phyloP scores from a whole-genome alignment of 225 moss, liverwort and hornwort species.

The Straminergon stramineum region DNA sequence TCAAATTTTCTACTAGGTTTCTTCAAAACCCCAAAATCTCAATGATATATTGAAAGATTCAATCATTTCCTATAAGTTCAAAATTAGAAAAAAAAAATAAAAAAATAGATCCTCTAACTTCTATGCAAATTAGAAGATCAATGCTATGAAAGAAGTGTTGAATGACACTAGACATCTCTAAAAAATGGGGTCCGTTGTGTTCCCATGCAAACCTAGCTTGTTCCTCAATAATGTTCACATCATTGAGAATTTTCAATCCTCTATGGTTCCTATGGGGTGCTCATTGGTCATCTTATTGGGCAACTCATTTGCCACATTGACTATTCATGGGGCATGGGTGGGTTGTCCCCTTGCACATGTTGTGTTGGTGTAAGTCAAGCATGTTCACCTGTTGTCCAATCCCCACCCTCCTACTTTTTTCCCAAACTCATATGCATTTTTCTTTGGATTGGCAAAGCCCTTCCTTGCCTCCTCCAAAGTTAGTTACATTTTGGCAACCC shows the following conservation, averaged over 20 bases:
- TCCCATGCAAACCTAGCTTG: background rate
- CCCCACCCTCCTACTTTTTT: background rate
- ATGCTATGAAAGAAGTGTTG: background rate
- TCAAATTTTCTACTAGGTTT: background rate
- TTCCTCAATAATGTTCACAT: background rate
- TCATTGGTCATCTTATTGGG: background rate
- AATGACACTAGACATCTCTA: background rate
- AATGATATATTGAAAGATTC: fast-evolving
- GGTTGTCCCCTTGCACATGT: background rate
- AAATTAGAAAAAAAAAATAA: background rate
- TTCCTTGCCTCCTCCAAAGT: no score
- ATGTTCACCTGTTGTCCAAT: fast-evolving
- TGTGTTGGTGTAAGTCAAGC: fast-evolving
- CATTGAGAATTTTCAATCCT: background rate
- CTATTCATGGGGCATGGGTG: background rate
- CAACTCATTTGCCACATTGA: background rate
- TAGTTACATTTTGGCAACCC: fast-evolving
- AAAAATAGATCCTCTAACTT: no score
- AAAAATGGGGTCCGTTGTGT: no score
- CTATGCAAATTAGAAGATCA: background rate
- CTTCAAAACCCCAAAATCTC: background rate
- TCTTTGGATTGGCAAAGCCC: no score
- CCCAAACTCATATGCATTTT: no score
- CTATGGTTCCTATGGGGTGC: background rate
- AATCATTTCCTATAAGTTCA: background rate